Evolutionary conservation across 2,329 filamentous ascomycete genomes (phyloP).

Genomic region (Stachybotrys elegans): DNA sequence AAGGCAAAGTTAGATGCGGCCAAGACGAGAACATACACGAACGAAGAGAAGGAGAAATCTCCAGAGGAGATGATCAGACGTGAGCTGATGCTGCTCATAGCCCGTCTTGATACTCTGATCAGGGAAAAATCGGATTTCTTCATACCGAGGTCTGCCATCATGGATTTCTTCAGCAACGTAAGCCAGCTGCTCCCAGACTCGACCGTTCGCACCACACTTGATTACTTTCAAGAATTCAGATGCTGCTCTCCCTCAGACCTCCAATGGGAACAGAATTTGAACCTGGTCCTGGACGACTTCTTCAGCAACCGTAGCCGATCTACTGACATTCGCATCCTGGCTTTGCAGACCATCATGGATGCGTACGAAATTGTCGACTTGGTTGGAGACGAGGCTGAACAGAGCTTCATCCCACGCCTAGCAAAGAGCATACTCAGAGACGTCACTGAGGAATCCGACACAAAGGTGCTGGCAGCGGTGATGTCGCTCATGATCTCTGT

Average conservation of each 20-base stretch:
- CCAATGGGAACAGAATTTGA: slow-evolving; percentile 61
- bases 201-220: slow-evolving; percentile 58
- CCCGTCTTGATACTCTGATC: slow-evolving; percentile 43
- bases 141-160: slow-evolving; percentile 60
- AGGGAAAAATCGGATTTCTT: slow-evolving; percentile 45
- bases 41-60: slow-evolving; percentile 20
- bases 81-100: slow-evolving; percentile 41
- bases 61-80: slow-evolving; percentile 32
- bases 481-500: slow-evolving; percentile 62
- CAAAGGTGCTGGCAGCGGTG: slow-evolving; percentile 58
- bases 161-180: slow-evolving; percentile 61
- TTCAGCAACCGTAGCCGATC: slow-evolving; percentile 58
- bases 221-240: slow-evolving; percentile 63
- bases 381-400: slow-evolving; percentile 53
- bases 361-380: slow-evolving; percentile 55
- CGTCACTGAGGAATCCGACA: slow-evolving; percentile 59
- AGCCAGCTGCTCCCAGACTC: slow-evolving; percentile 59
- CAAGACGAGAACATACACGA: slow-evolving; percentile 13
- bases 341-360: slow-evolving; percentile 55
- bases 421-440: slow-evolving; percentile 57
- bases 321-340: slow-evolving; percentile 56
- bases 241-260: slow-evolving; percentile 68
- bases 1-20: slow-evolving; percentile 20
- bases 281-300: slow-evolving; percentile 56
- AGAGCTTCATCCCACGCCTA: slow-evolving; percentile 52